Base-by-base conservation (phyloP, 2,329 filamentous ascomycete genomes). In the Arthroderma sp. region DNA sequence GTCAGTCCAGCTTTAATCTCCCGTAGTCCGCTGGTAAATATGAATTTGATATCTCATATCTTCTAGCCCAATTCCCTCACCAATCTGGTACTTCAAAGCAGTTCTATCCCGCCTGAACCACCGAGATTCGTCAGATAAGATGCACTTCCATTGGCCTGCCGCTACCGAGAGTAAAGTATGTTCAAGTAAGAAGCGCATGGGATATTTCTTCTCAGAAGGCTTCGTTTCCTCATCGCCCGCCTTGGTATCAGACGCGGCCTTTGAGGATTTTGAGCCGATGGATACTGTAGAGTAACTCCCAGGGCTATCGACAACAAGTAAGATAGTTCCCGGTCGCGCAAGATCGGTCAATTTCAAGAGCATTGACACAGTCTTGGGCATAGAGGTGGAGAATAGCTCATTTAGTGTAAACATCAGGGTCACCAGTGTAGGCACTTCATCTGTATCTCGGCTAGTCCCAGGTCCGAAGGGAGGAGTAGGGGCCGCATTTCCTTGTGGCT, bases 31-130 rank as follows among this genome's bases (percentile, higher is more conserved):
- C 45, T 66, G 63, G 58, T 94, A 96, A 10, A 95, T 59, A 67
- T 95, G 87, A 54, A 94, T 71, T 64, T 96, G 89, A 63, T 89
- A 94, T 39, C 88, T 78, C 88, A 95, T 94, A 59, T 95, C 86
- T 67, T 96, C 89, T 58, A 96, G 66, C 42, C 79, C 74, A 50
- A 94, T 86, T 3, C 86, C 85, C 62, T 95, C 95, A 29, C 80
- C 74, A 55, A 95, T 86, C 5, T 87, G 83, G 65, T 95, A 96
- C 36, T 72, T 69, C 52, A 95, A 64, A 10, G 63, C 68, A 1
- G 56, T 51, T 38, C 76, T 72, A 8, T 74, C 69, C 32, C 94
- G 65, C 37, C 89, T 76, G 65, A 89, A 95, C 89, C 89, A 96
- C 44, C 77, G 67, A 2, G 84, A 87, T 40, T 94, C 86, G 49